These are phyloP conservation scores for Pleurotus djamor DNA, from an alignment of 768 basidiomycete species.

Conservation along the genomic window DNA sequence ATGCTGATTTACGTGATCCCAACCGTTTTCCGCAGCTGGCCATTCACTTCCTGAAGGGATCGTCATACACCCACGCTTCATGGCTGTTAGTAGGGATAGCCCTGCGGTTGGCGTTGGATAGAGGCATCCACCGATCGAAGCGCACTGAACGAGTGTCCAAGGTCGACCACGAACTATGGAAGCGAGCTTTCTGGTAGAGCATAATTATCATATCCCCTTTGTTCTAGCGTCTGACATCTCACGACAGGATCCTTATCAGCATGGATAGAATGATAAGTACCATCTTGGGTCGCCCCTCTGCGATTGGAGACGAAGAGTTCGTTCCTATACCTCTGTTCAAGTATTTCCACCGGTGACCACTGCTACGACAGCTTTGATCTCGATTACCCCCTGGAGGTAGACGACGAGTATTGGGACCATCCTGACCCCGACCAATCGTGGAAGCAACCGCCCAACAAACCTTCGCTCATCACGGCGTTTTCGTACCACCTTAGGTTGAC, in stretches of 20 bases:
- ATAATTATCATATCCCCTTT: not conserved
- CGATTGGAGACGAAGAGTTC: slow-evolving; percentile 74
- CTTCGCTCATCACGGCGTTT: slow-evolving; percentile 56
- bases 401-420: slow-evolving; percentile 72
- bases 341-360: too few species aligned
- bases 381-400: slow-evolving; percentile 59
- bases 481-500: slow-evolving; percentile 52
- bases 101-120: slow-evolving; percentile 70
- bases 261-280: slow-evolving; percentile 47
- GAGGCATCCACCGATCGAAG: slow-evolving; percentile 61
- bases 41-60: slow-evolving; percentile 43
- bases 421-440: slow-evolving; percentile 56
- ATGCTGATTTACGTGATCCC: too few species aligned
- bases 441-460: slow-evolving; percentile 59
- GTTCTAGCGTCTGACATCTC: not conserved
- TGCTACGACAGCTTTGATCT: slow-evolving; percentile 57
- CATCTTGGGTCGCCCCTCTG: slow-evolving; percentile 65
- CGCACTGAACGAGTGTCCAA: slow-evolving; percentile 27
- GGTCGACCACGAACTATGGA: slow-evolving; percentile 72
- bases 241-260: slow-evolving; percentile 43
- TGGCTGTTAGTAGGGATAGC: slow-evolving; percentile 70
- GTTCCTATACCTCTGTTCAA: slow-evolving; percentile 23
- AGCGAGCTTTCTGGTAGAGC: slow-evolving; percentile 60
- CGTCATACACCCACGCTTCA: slow-evolving; percentile 47
- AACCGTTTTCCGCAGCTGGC: slow-evolving; percentile 32